Evolutionary conservation across 768 basidiomycete genomes (phyloP).

Genomic region (Pulveroboletus sp.): DNA sequence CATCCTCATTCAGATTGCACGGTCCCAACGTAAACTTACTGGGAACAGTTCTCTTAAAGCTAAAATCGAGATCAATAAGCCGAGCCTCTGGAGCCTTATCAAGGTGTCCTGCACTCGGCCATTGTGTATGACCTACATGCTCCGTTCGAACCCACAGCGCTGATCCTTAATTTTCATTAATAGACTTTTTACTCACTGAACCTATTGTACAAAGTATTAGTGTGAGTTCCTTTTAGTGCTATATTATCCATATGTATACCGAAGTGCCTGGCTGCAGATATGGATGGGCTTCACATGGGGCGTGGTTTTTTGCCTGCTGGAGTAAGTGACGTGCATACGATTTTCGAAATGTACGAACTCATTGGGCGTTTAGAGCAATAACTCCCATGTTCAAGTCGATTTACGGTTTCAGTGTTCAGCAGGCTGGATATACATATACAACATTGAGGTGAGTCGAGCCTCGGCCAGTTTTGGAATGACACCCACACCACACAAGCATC

Average conservation of each 20-base stretch:
- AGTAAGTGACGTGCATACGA: constrained; percentile 32
- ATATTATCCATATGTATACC: not conserved
- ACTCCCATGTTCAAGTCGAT: constrained; percentile 49
- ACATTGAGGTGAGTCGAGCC: constrained; percentile 41
- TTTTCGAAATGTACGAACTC: not conserved
- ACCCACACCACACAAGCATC: constrained; percentile 35
- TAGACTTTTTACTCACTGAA: constrained; percentile 39
- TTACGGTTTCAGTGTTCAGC: constrained; percentile 56
- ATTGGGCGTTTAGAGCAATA: constrained; percentile 39
- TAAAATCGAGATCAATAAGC: constrained; percentile 56
- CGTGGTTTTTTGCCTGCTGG: constrained; percentile 59
- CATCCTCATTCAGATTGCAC: constrained; percentile 62
- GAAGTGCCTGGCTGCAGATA: constrained; percentile 34
- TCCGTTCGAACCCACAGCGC: not conserved
- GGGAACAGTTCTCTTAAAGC: constrained; percentile 58
- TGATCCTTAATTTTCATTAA: not conserved
- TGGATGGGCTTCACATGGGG: constrained; percentile 76
- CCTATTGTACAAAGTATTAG: constrained; percentile 70
- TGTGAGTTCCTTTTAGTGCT: constrained; percentile 35
- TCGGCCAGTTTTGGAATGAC: not conserved
- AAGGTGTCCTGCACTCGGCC: constrained; percentile 66
- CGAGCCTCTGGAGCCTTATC: constrained; percentile 51
- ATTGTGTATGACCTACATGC: constrained; percentile 44
- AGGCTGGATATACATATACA: constrained; percentile 20
- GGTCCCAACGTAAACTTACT: constrained; percentile 56